Evolutionary conservation across 805 yeast species (phyloP).

Genomic region (Saturnispora galanensis): DNA sequence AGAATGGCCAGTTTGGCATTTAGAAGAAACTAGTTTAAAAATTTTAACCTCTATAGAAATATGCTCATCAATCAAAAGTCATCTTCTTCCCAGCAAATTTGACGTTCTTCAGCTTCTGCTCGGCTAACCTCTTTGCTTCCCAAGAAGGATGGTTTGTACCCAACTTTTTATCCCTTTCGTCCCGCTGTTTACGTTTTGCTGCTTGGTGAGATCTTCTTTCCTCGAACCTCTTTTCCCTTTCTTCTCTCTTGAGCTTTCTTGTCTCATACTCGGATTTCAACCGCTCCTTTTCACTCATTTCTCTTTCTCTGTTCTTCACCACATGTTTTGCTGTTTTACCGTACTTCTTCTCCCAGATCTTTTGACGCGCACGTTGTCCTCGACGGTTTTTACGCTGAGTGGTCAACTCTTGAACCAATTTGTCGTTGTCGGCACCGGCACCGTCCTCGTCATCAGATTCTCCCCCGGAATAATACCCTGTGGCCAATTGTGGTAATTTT

Average conservation of each 20-base stretch:
- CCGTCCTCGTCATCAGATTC: constrained; percentile 43
- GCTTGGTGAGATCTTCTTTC: constrained; percentile 11
- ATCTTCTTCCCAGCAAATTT: constrained; percentile 81
- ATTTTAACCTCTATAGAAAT: background rate
- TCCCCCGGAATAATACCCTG: constrained; percentile 82
- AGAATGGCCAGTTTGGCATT: constrained; percentile 5
- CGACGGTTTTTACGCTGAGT: constrained; percentile 71
- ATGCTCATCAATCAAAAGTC: constrained; percentile 43
- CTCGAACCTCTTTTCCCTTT: constrained; percentile 29
- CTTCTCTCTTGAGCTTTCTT: constrained; percentile 58
- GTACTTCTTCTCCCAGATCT: constrained; percentile 89
- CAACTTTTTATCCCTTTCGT: constrained; percentile 20
- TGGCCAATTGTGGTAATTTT: constrained; percentile 56
- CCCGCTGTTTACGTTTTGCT: constrained; percentile 12
- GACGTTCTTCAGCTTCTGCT: constrained; percentile 52
- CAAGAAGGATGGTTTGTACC: constrained; percentile 79
- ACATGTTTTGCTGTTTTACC: constrained; percentile 82
- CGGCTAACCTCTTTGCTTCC: constrained; percentile 77
- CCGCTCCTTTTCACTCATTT: constrained; percentile 45
- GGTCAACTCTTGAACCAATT: constrained; percentile 42
- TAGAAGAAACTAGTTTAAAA: background rate
- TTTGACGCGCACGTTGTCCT: constrained; percentile 95
- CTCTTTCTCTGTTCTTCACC: constrained; percentile 48
- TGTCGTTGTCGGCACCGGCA: constrained; percentile 27
- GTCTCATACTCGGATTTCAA: constrained; percentile 61